Evolutionary conservation across 176 grass and related monocot species (phyloP), one percentile per base, ranked within the genome.

Genomic region (Zea luxurians): DNA sequence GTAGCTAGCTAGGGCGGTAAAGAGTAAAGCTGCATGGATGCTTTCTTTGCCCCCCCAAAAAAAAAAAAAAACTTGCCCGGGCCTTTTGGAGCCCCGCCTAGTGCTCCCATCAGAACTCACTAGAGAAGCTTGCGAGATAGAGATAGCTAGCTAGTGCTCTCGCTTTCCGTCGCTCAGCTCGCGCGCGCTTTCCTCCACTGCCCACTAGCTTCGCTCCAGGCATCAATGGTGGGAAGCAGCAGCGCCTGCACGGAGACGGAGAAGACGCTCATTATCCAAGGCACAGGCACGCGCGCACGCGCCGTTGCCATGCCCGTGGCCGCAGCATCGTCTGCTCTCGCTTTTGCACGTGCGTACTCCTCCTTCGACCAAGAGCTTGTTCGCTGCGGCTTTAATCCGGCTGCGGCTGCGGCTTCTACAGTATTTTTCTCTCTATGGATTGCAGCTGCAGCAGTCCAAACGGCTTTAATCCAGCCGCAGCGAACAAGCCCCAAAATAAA

Each of bases 251-350:
- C 64, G 27, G 53, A 57, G 81, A 57, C 55, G 21, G 34, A 55
- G 54, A 46, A 64, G 64, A 3, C 13, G 53, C 62, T 80, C 81
- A 88, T 88, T 68, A 81, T 80, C 57, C 86, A 71, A 13, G 58
- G 36, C 76, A 80, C 63, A 45, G 81, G 65, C 48, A 63, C 85
- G 20, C 37, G 20, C 42, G 64, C n/a, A n/a, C n/a, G n/a, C n/a
- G n/a, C 41, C 68, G 40, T 49, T 73, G 62, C 38, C 70, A 3
- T 70, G 76, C 68, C 81, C 1, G 8, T 21, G 18, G 57, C 3
- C 70, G 21, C 68, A 9, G 20, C 36, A 58, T 80, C 64, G 57
- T 47, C 27, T 27, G 3, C 21, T 46, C 62, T 40, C 38, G n/a
- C 81, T 80, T 88, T 81, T 76, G 3, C 70, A 43, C 57, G 9